Conservation (phyloP, 805 yeast species). For the Lipomyces chichibuensis region DNA sequence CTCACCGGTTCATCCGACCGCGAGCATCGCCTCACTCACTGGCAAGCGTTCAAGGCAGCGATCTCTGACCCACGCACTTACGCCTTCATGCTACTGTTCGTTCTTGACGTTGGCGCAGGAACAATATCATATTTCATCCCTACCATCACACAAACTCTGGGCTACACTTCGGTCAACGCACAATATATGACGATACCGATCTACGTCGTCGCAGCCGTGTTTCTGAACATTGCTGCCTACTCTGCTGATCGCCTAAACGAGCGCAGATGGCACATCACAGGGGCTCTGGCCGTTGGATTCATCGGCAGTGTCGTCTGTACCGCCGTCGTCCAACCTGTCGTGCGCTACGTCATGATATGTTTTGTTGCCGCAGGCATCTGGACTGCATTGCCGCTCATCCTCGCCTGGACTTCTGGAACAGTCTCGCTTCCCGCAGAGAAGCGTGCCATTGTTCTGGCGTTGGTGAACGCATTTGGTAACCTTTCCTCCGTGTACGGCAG, state of each 20-base stretch:
- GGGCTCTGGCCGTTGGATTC: not conserved
- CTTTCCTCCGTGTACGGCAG: slow-evolving; percentile 21
- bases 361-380: no score
- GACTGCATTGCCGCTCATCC: slow-evolving; percentile 24
- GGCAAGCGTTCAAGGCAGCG: slow-evolving; percentile 15
- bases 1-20: no score
- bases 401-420: slow-evolving; percentile 21
- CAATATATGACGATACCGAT: slow-evolving; percentile 14
- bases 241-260: slow-evolving; percentile 21
- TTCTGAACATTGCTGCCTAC: slow-evolving; percentile 13
- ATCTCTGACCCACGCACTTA: slow-evolving; percentile 20
- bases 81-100: slow-evolving; percentile 21
- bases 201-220: slow-evolving; percentile 19
- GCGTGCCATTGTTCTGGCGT: slow-evolving; percentile 29
- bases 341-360: slow-evolving; percentile 21
- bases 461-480: slow-evolving; percentile 27
- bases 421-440: no score
- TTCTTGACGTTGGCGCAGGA: slow-evolving; percentile 16
- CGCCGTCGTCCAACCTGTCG: slow-evolving; percentile 14
- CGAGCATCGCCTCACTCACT: slow-evolving; percentile 17
- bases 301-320: slow-evolving; percentile 15
- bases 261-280: slow-evolving; percentile 15
- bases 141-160: slow-evolving; percentile 18
- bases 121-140: slow-evolving; percentile 26
- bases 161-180: slow-evolving; percentile 11